Evolutionary conservation across 2,329 filamentous ascomycete species (phyloP).

Genomic region (Phaeosphaeriaceae sp.): DNA sequence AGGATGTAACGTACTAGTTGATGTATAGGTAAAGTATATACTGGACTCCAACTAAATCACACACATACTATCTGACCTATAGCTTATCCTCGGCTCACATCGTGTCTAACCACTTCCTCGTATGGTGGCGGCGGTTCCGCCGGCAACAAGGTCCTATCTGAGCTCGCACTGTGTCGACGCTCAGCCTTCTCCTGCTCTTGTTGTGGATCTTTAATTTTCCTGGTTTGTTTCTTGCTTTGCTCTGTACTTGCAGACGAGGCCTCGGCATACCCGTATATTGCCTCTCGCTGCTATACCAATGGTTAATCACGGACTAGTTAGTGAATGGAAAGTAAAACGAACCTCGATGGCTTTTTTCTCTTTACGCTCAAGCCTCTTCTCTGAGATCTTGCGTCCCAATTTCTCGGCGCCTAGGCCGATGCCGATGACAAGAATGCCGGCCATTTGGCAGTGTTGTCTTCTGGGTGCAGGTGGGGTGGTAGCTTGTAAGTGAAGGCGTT

Average conservation of each 20-base stretch:
- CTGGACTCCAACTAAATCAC: no score
- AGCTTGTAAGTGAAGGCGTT: slow-evolving; percentile 3
- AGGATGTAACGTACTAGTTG: no score
- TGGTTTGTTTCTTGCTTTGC: slow-evolving; percentile 8
- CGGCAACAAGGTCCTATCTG: slow-evolving; percentile 10
- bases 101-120: slow-evolving; percentile 14
- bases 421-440: slow-evolving; percentile 25
- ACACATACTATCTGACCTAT: no score
- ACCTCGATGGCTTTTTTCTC: slow-evolving; percentile 31
- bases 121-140: slow-evolving; percentile 25
- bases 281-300: slow-evolving; percentile 16
- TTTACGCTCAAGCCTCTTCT: slow-evolving; percentile 29
- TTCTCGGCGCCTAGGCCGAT: slow-evolving; percentile 29
- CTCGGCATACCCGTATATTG: slow-evolving; percentile 11
- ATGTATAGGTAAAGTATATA: no score
- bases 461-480: background rate
- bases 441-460: slow-evolving; percentile 21
- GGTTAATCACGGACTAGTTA: background rate
- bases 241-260: slow-evolving; percentile 14
- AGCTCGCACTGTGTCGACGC: slow-evolving; percentile 20
- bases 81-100: background rate
- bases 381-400: slow-evolving; percentile 26
- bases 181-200: slow-evolving; percentile 10
- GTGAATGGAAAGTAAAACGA: background rate
- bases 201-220: slow-evolving; percentile 20